These are phyloP conservation scores for Carex parvula DNA, from an alignment of 176 grass and related monocot species.

Conservation along the genomic window DNA sequence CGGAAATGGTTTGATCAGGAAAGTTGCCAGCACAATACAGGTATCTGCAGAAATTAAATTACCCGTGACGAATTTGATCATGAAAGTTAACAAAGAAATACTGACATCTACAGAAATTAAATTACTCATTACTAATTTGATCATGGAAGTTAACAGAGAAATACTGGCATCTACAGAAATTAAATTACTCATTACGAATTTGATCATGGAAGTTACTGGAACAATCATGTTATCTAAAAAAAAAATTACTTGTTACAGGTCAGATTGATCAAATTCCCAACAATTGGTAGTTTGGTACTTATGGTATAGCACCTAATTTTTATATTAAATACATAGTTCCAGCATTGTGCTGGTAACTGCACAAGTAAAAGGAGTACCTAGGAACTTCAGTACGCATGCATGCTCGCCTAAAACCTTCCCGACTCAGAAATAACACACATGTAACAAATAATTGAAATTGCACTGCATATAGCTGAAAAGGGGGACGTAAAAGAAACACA, in stretches of 20 bases:
- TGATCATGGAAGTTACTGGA: background rate
- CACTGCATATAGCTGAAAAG: slow-evolving; percentile 66
- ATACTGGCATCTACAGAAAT: background rate
- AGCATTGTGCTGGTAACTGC: background rate
- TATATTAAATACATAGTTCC: background rate
- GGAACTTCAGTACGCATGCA: slow-evolving; percentile 71
- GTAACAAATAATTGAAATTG: slow-evolving; percentile 97
- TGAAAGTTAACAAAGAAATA: background rate
- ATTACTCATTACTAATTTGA: background rate
- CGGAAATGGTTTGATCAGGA: background rate
- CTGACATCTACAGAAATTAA: background rate
- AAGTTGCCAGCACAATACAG: background rate
- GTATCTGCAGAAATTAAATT: background rate
- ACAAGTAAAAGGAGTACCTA: slow-evolving; percentile 43
- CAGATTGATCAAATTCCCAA: background rate
- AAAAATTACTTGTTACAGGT: background rate
- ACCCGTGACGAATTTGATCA: background rate
- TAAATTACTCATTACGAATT: background rate
- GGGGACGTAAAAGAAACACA: background rate
- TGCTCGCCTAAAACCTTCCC: slow-evolving; percentile 94
- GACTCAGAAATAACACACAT: slow-evolving; percentile 82
- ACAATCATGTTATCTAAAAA: background rate
- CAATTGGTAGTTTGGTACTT: background rate
- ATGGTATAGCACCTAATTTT: background rate
- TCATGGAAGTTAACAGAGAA: background rate